Evolutionary conservation across 2,329 filamentous ascomycete species (phyloP).

Genomic region (Hypoxylon sp.): DNA sequence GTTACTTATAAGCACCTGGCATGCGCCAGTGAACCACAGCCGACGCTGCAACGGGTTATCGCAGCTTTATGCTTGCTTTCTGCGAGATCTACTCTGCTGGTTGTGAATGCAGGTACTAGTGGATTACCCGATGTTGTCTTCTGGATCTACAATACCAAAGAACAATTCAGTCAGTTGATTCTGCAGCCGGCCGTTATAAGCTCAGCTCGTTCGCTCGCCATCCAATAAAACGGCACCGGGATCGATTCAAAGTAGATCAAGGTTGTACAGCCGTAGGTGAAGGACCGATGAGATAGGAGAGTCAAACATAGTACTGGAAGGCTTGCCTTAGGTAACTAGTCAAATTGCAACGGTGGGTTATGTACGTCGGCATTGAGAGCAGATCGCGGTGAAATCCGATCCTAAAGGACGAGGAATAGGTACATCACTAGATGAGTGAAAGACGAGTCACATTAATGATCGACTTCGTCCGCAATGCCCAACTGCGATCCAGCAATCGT

Average conservation of each 20-base stretch:
- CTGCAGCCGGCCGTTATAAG: constrained; percentile 40
- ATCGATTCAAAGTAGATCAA: constrained; percentile 23
- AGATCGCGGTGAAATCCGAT: constrained; percentile 22
- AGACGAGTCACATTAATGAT: constrained; percentile 17
- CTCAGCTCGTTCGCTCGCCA: constrained; percentile 32
- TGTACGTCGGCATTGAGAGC: constrained; percentile 26
- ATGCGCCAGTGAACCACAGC: constrained; percentile 16
- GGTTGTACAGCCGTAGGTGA: constrained; percentile 32
- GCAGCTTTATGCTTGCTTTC: constrained; percentile 38
- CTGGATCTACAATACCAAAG: constrained; percentile 21
- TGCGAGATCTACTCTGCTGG: constrained; percentile 41
- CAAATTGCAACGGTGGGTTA: constrained; percentile 24
- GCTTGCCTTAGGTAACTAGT: constrained; percentile 20
- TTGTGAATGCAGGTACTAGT: constrained; percentile 45
- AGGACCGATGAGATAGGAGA: constrained; percentile 29
- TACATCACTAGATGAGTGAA: constrained; percentile 7
- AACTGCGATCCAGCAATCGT: constrained; percentile 8
- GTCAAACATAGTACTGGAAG: constrained; percentile 25
- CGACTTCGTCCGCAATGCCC: constrained; percentile 16
- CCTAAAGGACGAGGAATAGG: constrained; percentile 2
- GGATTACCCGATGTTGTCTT: constrained; percentile 16
- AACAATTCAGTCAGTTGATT: constrained; percentile 34
- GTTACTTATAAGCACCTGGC: constrained; percentile 22
- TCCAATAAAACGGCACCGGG: constrained; percentile 39
- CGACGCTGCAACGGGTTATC: constrained; percentile 35